Evolutionary conservation across 768 basidiomycete genomes (phyloP).

Genomic region (Saitozyma podzolica): DNA sequence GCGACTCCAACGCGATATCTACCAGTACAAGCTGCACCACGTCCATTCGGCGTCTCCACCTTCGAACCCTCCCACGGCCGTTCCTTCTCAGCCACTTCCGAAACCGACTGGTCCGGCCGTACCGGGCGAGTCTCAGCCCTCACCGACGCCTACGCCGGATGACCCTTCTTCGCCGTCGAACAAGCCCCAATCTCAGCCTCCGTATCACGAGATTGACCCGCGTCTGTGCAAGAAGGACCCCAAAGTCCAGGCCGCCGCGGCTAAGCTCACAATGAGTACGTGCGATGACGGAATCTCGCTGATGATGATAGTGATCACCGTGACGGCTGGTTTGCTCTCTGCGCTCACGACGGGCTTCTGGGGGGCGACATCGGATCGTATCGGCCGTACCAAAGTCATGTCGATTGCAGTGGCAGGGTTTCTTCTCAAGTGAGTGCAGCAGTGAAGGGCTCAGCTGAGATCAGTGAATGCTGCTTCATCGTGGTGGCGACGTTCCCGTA

Average conservation of each 20-base stretch:
- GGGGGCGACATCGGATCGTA: slow-evolving; percentile 73
- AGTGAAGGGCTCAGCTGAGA: not conserved
- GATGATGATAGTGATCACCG: slow-evolving; percentile 63
- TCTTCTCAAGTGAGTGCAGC: slow-evolving; percentile 64
- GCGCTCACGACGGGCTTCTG: slow-evolving; percentile 84
- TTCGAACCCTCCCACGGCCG: not conserved
- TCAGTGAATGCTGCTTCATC: slow-evolving; percentile 74
- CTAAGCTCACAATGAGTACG: slow-evolving; percentile 49
- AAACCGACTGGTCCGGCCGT: too few relatives aligned
- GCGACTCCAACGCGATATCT: slow-evolving; percentile 36
- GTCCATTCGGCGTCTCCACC: not conserved
- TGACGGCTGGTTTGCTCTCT: slow-evolving; percentile 73
- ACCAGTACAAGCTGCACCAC: slow-evolving; percentile 30
- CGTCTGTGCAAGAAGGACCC: slow-evolving; percentile 48
- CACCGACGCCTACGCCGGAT: slow-evolving; percentile 5
- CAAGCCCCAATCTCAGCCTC: slow-evolving; percentile 9
- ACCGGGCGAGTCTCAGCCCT: not conserved
- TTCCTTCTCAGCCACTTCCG: not conserved
- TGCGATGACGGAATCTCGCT: slow-evolving; percentile 4
- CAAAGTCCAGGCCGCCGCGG: slow-evolving; percentile 46
- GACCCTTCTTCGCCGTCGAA: slow-evolving; percentile 3
- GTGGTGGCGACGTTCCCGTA: slow-evolving; percentile 71
- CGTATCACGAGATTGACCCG: slow-evolving; percentile 47
- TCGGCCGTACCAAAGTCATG: slow-evolving; percentile 75
- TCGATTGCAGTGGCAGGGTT: slow-evolving; percentile 68